Evolutionary conservation across 2,329 filamentous ascomycete genomes (phyloP).

Genomic region (Orbilia quercus): DNA sequence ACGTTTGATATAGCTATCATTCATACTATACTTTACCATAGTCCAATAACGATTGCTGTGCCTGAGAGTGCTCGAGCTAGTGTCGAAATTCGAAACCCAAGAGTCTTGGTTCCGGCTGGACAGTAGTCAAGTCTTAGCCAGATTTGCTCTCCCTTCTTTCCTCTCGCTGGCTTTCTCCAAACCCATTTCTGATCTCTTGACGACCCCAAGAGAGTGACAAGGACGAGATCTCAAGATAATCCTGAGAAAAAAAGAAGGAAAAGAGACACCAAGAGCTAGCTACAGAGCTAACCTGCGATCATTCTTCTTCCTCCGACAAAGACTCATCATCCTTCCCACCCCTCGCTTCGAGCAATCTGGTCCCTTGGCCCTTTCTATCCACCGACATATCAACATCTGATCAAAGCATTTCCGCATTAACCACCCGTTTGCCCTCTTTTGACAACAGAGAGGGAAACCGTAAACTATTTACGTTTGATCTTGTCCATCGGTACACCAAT

Average conservation of each 20-base stretch:
- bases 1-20: neutral
- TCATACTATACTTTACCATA: neutral
- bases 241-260: too few relatives aligned
- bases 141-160: neutral
- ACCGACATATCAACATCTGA: too few relatives aligned
- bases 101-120: constrained; percentile 12
- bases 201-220: neutral
- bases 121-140: constrained; percentile 12
- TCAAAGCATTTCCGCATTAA: neutral
- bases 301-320: too few relatives aligned
- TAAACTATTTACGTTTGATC: constrained; percentile 5
- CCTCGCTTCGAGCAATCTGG: too few relatives aligned
- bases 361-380: too few relatives aligned
- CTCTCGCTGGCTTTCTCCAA: constrained; percentile 5
- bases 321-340: too few relatives aligned
- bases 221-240: too few relatives aligned
- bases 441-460: neutral
- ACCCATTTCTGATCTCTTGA: neutral
- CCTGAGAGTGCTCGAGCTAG: neutral
- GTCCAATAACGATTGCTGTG: neutral
- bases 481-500: neutral
- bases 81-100: neutral
- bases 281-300: too few relatives aligned
- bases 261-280: too few relatives aligned
- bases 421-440: neutral